Evolutionary conservation across 345 rosid genomes (phyloP).

Genomic region (Raphanus sativus): DNA sequence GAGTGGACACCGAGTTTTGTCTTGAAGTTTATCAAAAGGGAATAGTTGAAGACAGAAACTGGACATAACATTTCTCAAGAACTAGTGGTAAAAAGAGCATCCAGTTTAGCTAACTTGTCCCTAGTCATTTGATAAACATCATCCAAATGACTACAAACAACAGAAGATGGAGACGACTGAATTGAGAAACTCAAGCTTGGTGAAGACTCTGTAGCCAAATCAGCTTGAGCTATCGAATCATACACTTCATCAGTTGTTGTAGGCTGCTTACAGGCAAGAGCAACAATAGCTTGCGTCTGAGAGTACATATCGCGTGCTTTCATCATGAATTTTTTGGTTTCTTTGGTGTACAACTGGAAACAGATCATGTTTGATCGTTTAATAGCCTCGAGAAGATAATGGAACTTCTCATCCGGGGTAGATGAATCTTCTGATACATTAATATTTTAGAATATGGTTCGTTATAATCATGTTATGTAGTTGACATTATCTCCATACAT

Average conservation of each 20-base stretch:
- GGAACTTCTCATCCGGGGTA: conserved; percentile 59
- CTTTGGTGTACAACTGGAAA: conserved; percentile 74
- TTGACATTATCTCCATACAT: background rate
- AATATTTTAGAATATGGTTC: conserved; percentile 40
- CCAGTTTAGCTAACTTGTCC: conserved; percentile 44
- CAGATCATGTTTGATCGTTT: conserved; percentile 84
- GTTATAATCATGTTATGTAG: background rate
- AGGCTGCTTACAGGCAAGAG: conserved; percentile 57
- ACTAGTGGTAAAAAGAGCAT: conserved; percentile 45
- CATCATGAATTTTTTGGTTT: conserved; percentile 86
- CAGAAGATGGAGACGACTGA: conserved; percentile 46
- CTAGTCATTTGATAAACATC: conserved; percentile 49
- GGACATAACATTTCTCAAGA: conserved; percentile 77
- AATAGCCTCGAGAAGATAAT: conserved; percentile 76
- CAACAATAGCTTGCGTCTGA: conserved; percentile 78
- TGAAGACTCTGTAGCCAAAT: conserved; percentile 48
- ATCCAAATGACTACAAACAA: conserved; percentile 71
- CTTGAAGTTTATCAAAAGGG: conserved; percentile 55
- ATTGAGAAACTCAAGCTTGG: conserved; percentile 43
- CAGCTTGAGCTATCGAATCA: conserved; percentile 58
- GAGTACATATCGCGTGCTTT: conserved; percentile 76
- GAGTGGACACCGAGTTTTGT: conserved; percentile 41
- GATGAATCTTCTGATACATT: conserved; percentile 66
- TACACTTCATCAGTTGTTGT: conserved; percentile 47
- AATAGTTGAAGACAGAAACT: conserved; percentile 65